A percentile compares a stretch with the other conserved stretches of the same genome.
These are phyloP conservation scores for Aspergillus candidus DNA, from an alignment of 2,329 filamentous ascomycete species.

Conservation along the genomic window DNA sequence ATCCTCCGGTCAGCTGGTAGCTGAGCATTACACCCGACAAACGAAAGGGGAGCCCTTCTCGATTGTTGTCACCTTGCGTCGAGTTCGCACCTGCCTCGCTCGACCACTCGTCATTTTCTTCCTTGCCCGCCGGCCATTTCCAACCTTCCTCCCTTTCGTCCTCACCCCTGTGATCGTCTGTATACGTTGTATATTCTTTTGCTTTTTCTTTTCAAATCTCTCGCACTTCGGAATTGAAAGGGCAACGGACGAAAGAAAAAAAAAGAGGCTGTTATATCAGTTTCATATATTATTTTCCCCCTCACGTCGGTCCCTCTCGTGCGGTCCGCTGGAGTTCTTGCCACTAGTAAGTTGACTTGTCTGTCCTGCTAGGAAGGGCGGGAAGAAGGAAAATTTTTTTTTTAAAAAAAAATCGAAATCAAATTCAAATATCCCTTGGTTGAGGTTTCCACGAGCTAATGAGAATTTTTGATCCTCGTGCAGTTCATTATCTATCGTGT, in stretches of 20 bases:
- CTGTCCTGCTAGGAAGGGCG: no score
- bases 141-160: constrained; percentile 19
- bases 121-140: constrained; percentile 14
- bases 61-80: constrained; percentile 33
- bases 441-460: constrained; percentile 1
- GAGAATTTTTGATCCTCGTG: constrained; percentile 10
- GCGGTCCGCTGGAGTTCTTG: constrained; percentile 1
- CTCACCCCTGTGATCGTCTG: constrained; percentile 21
- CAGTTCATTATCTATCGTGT: constrained; percentile 25
- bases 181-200: constrained; percentile 29
- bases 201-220: constrained; percentile 23
- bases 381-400: no score
- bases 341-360: no score
- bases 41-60: constrained; percentile 28
- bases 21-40: constrained; percentile 26
- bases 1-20: constrained; percentile 20
- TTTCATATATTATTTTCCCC: constrained; percentile 9
- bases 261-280: background rate
- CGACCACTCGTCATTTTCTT: constrained; percentile 22
- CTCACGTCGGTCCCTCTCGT: constrained; percentile 11
- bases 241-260: constrained; percentile 4
- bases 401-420: no score
- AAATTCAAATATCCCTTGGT: no score
- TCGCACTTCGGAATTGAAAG: constrained; percentile 7
- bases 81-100: constrained; percentile 13